Evolutionary conservation across 768 basidiomycete species (phyloP), one percentile per base, ranked within the genome.

Genomic region (Mycena leptocephala): DNA sequence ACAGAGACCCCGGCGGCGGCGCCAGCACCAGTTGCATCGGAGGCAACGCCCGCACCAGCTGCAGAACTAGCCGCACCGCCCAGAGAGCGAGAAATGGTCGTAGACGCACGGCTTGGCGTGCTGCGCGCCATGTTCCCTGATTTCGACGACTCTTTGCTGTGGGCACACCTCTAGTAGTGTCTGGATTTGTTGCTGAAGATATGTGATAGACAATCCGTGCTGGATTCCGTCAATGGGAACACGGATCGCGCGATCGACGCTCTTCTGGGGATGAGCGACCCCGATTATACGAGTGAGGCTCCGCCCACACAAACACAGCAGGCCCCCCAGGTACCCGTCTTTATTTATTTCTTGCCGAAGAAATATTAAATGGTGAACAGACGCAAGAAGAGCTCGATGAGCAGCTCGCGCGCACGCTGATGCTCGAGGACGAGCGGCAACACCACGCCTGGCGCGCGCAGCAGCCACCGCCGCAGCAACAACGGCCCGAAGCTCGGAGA

Each of bases 221-320:
- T 97, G 59, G 91, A 95, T 73, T 93, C 93, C 8, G 94, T 93
- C 7, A 81, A 86, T n/a, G 89, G 93, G 14, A 86, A 95, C 78
- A 92, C 95, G 77, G 95, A 95, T 76, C 89, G 88, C 33, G 96
- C 96, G 6, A 89, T 96, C 70, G 95, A 97, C 79, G 85, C 89
- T 1, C 87, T 97, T 11, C 89, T 97, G 9, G 94, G 93, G 13
- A 96, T 97, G 96, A 96, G 90, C 84, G 96, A 97, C 84, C 95
- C 95, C 1, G 88, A 92, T 9, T 96, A 94, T 80, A 88, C 81
- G 70, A 84, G 85, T 58, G 87, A 92, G 5, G 81, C 87, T 18
- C 78, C 76, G 59, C 79, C 32, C 7, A 79, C 68, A n/a, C 72
- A 75, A n/a, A n/a, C n/a, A n/a, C 75, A 56, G 81, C 82, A 70